A percentile compares a stretch with the other conserved stretches of the same genome.
phyloP scores from a whole-genome alignment of 441 rosid genomes.

The Croton laevigatus region DNA sequence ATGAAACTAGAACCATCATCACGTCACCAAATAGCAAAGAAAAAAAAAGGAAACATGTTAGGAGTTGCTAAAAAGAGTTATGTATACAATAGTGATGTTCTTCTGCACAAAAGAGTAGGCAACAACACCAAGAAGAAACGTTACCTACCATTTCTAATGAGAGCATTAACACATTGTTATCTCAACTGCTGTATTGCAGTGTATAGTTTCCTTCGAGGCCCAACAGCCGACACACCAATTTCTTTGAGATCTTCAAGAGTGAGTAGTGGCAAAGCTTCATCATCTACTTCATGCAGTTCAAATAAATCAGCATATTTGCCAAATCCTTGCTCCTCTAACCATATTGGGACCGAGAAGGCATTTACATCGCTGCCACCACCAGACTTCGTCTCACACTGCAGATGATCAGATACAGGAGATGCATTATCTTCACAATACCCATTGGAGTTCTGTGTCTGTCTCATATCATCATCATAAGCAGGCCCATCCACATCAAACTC shows the following conservation, averaged over 20 bases:
- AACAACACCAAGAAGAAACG: constrained; percentile 12
- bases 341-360: constrained; percentile 28
- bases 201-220: constrained; percentile 53
- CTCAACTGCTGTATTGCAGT: constrained; percentile 40
- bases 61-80: constrained; percentile 22
- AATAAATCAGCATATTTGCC: constrained; percentile 47
- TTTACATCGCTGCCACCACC: constrained; percentile 17
- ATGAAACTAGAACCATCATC: constrained; percentile 1
- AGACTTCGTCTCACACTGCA: constrained; percentile 21
- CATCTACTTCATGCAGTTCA: constrained; percentile 54
- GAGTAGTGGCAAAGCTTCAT: constrained; percentile 47
- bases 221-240: constrained; percentile 51
- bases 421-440: constrained; percentile 18
- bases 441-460: constrained; percentile 16
- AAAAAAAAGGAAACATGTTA: constrained; percentile 19
- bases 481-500: constrained; percentile 25
- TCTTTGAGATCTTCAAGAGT: constrained; percentile 62
- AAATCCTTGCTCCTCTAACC: constrained; percentile 51
- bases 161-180: constrained; percentile 22
- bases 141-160: constrained; percentile 13
- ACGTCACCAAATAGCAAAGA: not conserved
- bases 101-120: constrained; percentile 26
- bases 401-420: constrained; percentile 19
- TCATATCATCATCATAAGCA: constrained; percentile 18
- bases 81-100: constrained; percentile 24